Percentiles rank a stretch among this genome's conserved stretches.
phyloP scores from a whole-genome alignment of 75 land plant species.

The Pinus taeda region DNA sequence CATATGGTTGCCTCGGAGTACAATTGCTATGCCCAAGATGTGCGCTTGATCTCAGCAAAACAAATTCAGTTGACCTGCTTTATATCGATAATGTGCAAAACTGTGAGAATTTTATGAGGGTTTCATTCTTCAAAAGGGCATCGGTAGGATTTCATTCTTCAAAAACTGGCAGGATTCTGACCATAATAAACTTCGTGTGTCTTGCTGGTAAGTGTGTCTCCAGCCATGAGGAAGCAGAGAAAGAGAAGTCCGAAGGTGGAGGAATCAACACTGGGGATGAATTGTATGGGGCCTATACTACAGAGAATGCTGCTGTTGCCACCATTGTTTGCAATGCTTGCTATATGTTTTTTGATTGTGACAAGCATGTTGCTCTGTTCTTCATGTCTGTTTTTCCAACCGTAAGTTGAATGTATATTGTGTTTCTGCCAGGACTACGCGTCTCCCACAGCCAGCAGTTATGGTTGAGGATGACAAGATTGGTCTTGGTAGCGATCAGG shows the following conservation, averaged over 20 bases:
- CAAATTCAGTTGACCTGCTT: not conserved
- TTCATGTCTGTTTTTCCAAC: not conserved
- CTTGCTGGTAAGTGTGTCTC: no score
- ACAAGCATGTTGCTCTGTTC: not conserved
- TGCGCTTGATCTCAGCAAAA: slow-evolving; percentile 6
- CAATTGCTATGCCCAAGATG: slow-evolving; percentile 1
- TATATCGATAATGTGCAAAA: not conserved
- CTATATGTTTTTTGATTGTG: not conserved
- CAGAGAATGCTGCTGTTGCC: not conserved
- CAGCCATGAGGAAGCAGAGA: no score
- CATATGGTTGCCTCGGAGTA: not conserved
- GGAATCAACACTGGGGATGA: no score
- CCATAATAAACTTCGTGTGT: no score
- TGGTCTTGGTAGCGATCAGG: no score
- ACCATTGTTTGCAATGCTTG: not conserved
- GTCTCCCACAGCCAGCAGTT: not conserved
- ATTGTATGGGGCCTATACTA: not conserved
- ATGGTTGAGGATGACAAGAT: not conserved
- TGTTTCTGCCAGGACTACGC: not conserved
- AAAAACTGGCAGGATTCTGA: no score
- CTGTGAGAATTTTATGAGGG: slow-evolving; percentile 1
- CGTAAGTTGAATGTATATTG: not conserved
- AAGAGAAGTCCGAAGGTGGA: no score
- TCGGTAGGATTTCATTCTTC: no score
- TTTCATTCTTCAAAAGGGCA: no score